Base-by-base conservation (phyloP, 306 rosid species). In the Fragaria iinumae region DNA sequence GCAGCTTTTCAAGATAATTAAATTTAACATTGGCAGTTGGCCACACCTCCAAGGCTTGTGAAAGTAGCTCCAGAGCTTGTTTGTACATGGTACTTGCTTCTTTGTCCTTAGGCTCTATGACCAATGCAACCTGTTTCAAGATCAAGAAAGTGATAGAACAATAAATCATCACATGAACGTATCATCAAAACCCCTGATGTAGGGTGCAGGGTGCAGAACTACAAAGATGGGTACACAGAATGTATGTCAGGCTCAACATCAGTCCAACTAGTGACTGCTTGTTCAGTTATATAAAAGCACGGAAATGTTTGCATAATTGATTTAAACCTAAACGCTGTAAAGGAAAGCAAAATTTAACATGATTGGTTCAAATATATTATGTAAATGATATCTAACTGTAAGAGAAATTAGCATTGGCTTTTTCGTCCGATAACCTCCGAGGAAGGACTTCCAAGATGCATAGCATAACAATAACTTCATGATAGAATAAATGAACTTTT, bases 21-120 rank as follows among this genome's bases (percentile, higher is more conserved):
- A 96, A 96, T 74, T 96, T 96, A 52, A 96, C 99, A 76, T 92
- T 96, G 75, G 99, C 98, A 85, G 81, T 91, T 11, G 99, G 97
- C 99, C 99, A 96, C 82, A 96, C 99, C 82, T 96, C 98, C 87
- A 96, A 82, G 47, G 99, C 99, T 79, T 93, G 97, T 71, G 99
- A 91, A 75, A 96, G 98, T 55, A 96, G 85, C 82, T 93, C 99
- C 81, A 96, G 81, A 67, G 99, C 99, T 86, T 92, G 99, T 84
- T 96, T 96, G 81, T 93, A 96, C 96, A 96, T 91, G 56, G 91
- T 83, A 69, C 87, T 89, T 68, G 98, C 93, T 88, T 96, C 99
- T 76, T 93, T 96, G 85, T 96, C 99, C 93, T 96, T 96, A 8
- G 99, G 98, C 86, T 96, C 99, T 71, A 96, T 96, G 73, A 96